Conservation (phyloP, 768 basidiomycete genomes). For the Suillus subalutaceus region DNA sequence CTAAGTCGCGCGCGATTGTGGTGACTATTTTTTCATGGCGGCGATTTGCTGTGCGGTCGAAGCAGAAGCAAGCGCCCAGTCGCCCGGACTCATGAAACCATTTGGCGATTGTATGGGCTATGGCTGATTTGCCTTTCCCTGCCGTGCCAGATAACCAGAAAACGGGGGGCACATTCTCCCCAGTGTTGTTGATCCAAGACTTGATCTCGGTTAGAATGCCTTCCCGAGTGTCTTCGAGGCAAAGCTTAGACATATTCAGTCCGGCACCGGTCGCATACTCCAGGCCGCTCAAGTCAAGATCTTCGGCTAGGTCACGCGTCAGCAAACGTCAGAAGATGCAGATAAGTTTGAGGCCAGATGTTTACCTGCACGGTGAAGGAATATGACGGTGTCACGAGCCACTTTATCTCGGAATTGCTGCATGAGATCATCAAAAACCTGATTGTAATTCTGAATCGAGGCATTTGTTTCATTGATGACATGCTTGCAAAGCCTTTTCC, state of each 20-base stretch:
- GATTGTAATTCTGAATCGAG: neutral
- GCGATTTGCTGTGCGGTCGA: slow-evolving; percentile 25
- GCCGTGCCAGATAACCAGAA: slow-evolving; percentile 36
- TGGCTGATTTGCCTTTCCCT: slow-evolving; percentile 42
- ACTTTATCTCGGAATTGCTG: slow-evolving; percentile 13
- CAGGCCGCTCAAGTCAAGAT: slow-evolving; percentile 3
- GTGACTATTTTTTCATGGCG: slow-evolving; percentile 29
- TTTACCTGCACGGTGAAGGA: slow-evolving; percentile 1
- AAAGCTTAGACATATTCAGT: slow-evolving; percentile 13
- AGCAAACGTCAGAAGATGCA: neutral
- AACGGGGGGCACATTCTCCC: slow-evolving; percentile 18
- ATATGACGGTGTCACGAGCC: slow-evolving; percentile 7
- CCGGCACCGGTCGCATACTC: slow-evolving; percentile 8
- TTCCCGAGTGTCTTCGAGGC: slow-evolving; percentile 23
- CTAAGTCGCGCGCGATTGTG: slow-evolving; percentile 36
- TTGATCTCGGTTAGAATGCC: slow-evolving; percentile 27
- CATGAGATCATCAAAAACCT: slow-evolving; percentile 10
- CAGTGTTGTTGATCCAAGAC: slow-evolving; percentile 22
- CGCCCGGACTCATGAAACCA: slow-evolving; percentile 18
- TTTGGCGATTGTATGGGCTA: slow-evolving; percentile 37
- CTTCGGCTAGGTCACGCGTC: neutral
- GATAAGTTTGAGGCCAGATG: neutral
- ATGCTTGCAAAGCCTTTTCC: slow-evolving; percentile 1
- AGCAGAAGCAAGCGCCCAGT: slow-evolving; percentile 40
- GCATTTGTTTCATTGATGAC: slow-evolving; percentile 6